Conservation (phyloP, 2,329 filamentous ascomycete genomes). For the Atkinsonella hypoxylon region DNA sequence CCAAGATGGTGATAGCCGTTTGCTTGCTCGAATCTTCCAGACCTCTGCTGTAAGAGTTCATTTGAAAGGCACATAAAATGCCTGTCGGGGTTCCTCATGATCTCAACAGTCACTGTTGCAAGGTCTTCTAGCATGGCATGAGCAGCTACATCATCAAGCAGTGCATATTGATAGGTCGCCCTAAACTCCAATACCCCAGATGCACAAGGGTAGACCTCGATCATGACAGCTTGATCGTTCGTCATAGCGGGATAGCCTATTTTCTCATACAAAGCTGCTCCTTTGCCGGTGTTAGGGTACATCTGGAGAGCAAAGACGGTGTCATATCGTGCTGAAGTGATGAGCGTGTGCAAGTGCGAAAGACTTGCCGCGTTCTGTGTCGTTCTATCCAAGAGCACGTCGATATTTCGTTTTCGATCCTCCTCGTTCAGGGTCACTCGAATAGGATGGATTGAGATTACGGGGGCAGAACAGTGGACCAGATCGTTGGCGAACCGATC, state of each 20-base stretch:
- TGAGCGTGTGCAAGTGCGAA: neutral
- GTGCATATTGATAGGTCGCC: neutral
- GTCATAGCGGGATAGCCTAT: neutral
- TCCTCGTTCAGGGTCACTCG: neutral
- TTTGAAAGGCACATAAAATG: neutral
- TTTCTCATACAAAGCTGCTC: neutral
- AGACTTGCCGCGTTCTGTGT: neutral
- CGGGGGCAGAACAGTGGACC: neutral
- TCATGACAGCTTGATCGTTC: neutral
- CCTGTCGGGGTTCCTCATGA: neutral
- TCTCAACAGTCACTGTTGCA: neutral
- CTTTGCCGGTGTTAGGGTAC: slow-evolving; percentile 8
- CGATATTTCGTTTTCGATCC: neutral
- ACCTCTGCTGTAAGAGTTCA: neutral
- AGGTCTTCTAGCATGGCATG: neutral
- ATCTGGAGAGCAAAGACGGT: slow-evolving; percentile 23
- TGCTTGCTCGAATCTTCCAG: neutral
- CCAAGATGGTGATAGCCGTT: neutral
- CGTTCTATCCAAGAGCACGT: neutral
- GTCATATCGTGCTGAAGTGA: slow-evolving; percentile 16
- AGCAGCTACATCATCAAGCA: neutral
- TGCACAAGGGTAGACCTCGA: neutral
- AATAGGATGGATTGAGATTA: neutral
- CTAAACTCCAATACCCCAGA: neutral
- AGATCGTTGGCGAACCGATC: slow-evolving; percentile 9